Conservation (phyloP, 352 stramenopile genomes). For the Pythium vanterpoolii region DNA sequence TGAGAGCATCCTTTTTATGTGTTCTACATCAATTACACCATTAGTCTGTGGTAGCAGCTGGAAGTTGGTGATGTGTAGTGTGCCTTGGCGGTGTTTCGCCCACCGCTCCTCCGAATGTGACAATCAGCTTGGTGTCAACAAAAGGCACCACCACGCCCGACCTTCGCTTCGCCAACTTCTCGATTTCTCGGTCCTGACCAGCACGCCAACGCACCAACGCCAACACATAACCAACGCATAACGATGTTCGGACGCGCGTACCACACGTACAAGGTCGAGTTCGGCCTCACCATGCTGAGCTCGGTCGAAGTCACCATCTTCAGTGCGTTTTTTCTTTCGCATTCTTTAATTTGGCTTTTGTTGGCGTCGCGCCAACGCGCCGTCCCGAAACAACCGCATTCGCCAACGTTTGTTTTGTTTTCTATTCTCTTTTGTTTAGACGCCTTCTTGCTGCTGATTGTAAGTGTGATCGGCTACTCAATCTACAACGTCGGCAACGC, state of each 20-base stretch:
- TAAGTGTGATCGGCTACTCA: slow-evolving; percentile 74
- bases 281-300: slow-evolving; percentile 80
- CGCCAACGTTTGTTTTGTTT: background rate
- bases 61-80: background rate
- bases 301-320: slow-evolving; percentile 81
- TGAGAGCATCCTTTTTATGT: background rate
- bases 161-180: background rate
- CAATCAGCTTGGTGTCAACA: background rate
- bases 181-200: background rate
- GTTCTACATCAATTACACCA: slow-evolving; percentile 2
- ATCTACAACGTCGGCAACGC: slow-evolving; percentile 60
- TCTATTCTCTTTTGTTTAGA: slow-evolving; percentile 31
- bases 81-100: background rate
- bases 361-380: background rate
- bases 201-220: background rate
- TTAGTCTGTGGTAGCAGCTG: background rate
- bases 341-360: background rate
- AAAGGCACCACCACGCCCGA: background rate
- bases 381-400: too few relatives aligned
- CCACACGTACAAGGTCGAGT: slow-evolving; percentile 87
- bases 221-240: slow-evolving; percentile 37
- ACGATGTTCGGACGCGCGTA: slow-evolving; percentile 64
- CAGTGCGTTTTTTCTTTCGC: slow-evolving; percentile 45
- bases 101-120: background rate
- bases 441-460: slow-evolving; percentile 63